Percentiles rank a stretch among this genome's conserved stretches.
Evolutionary conservation across 108 stramenopile species (phyloP).

Genomic region (Craspedostauros australis): DNA sequence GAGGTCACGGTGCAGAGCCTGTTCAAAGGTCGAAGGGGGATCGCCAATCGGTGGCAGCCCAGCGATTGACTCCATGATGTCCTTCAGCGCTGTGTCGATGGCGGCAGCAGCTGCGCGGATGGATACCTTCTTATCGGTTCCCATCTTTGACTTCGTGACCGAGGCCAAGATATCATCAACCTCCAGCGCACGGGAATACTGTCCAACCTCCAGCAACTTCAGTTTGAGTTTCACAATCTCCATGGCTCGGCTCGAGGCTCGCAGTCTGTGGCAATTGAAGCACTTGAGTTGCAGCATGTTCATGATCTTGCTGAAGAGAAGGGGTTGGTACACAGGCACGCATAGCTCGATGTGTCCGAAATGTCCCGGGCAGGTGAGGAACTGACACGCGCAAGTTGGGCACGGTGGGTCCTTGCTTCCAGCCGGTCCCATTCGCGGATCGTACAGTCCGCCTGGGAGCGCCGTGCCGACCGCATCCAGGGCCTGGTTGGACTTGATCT

Average conservation of each 20-base stretch:
- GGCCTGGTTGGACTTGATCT: constrained; percentile 81
- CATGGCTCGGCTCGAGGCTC: constrained; percentile 28
- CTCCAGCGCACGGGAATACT: constrained; percentile 40
- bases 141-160: constrained; percentile 12
- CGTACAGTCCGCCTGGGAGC: constrained; percentile 90
- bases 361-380: constrained; percentile 90
- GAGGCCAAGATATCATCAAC: constrained; percentile 59
- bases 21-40: constrained; percentile 77
- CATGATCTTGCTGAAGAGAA: constrained; percentile 75
- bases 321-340: constrained; percentile 93
- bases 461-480: constrained; percentile 82
- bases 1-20: constrained; percentile 41
- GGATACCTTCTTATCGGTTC: constrained; percentile 2
- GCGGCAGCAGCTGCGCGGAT: constrained; percentile 13
- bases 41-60: background rate
- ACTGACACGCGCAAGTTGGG: constrained; percentile 85
- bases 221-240: constrained; percentile 58
- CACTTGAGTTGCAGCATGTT: constrained; percentile 88
- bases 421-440: constrained; percentile 88
- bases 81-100: constrained; percentile 34
- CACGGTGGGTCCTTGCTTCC: constrained; percentile 46
- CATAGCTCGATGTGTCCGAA: constrained; percentile 94
- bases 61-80: background rate
- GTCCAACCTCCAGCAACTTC: constrained; percentile 49
- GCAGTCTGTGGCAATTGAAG: constrained; percentile 87